Evolutionary conservation across 768 basidiomycete genomes (phyloP), one percentile per base, ranked within the genome.

Genomic region (Amanita phalloides): DNA sequence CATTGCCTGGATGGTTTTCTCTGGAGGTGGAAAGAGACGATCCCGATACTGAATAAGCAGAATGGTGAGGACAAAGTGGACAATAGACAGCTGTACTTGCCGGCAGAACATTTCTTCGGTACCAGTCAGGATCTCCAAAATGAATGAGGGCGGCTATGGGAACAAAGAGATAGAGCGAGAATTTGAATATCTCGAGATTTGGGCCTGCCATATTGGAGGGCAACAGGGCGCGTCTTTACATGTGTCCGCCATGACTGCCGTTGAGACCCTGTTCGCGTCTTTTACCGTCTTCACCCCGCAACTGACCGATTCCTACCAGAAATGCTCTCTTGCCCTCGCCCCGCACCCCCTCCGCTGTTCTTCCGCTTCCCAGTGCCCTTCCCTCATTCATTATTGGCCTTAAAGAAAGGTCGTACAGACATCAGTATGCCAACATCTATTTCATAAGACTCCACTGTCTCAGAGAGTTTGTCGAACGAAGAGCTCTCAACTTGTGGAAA

Each of bases 71-170:
- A 25, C 9, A 45, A 44, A 4, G 26, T 9, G 48, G 32, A 14
- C 8, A 21, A 32, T 28, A 17, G 3, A 23, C 45, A 35, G 51
- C 13, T 37, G 11, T 26, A 57, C 70, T 36, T 63, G 90, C 86
- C 6, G 90, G 89, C 33, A 87, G 68, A 53, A 94, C 89, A 57
- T 88, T 73, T 45, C 73, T 69, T 51, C 77, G 74, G 61, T 92
- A 93, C 90, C 90, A 93, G 38, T 84, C 79, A 4, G 89, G 88
- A 64, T 92, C 87, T 41, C 90, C 90, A 61, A 88, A 92, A 66
- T 91, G 86, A 46, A 90, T 68, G 61, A 93, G 76, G 21, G 87
- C 83, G 43, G 76, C 69, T 53, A 93, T 79, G 8, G 90, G 90
- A 53, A 90, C 81, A 59, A 90, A 90, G 51, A 93, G 80, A 65